Evolutionary conservation across 78 protist genomes (phyloP).

Genomic region (Planoprotostelium fungivorum): DNA sequence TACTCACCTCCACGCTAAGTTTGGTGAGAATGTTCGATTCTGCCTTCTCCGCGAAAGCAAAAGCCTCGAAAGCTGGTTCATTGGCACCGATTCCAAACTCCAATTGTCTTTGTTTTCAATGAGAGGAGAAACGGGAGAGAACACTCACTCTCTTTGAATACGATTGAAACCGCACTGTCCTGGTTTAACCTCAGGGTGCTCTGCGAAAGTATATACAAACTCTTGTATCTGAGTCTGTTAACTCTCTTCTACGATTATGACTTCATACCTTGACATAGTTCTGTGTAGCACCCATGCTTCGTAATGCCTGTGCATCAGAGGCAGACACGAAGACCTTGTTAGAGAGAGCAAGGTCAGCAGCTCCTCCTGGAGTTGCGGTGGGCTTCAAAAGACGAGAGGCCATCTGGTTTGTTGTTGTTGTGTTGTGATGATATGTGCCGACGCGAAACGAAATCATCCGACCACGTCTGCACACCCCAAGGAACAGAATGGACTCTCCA

Average conservation of each 20-base stretch:
- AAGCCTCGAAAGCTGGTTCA: neutral
- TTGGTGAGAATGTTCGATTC: neutral
- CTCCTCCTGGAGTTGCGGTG: neutral
- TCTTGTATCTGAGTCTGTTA: neutral
- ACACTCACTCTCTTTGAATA: neutral
- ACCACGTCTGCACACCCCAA: too few relatives aligned
- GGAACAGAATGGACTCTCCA: too few relatives aligned
- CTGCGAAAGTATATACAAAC: neutral
- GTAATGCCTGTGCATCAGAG: neutral
- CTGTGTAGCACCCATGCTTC: neutral
- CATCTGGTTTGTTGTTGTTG: neutral
- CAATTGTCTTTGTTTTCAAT: neutral
- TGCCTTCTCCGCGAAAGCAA: neutral
- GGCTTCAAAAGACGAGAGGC: neutral
- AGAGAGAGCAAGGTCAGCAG: neutral
- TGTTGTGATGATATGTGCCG: too few relatives aligned
- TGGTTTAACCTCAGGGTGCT: neutral
- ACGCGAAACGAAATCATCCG: too few relatives aligned
- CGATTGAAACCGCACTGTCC: neutral
- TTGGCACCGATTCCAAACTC: neutral
- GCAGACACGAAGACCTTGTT: neutral
- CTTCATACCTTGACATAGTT: neutral
- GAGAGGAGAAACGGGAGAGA: neutral
- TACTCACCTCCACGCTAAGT: neutral
- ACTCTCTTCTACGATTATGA: too few relatives aligned